Evolutionary conservation across 805 yeast genomes (phyloP), one percentile per base, ranked within the genome.

Genomic region (Suhomyces faveliae): DNA sequence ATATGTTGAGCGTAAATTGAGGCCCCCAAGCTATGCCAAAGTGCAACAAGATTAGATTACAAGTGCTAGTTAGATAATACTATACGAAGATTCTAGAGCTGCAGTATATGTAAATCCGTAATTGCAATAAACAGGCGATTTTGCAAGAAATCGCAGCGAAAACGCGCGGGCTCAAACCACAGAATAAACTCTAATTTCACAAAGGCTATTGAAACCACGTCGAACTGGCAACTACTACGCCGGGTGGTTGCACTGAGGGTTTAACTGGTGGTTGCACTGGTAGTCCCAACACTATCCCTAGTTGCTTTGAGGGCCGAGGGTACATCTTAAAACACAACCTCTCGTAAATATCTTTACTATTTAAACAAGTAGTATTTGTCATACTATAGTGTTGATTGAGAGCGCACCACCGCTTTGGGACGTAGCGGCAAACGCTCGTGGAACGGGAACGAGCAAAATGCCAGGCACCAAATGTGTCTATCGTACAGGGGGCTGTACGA

Each of bases 11-110:
- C 78, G 96, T 53, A 82, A 74, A 51, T 66, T 94, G 48, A 81
- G 90, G 56, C 98, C 99, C 3, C 99, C 99, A 25, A 89, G 89
- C 61, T 94, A 94, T 65, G 97, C 97, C 7, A 94, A 94, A 66
- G 98, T 94, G 37, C 98, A 91, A 64, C 94, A 87, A 51, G 84
- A 79, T 47, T 83, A 53, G 45, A 22, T 8, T 13, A 5, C 11
- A 2, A 15, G 24, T 9, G 12, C 17, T 9, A 21, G 15, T 37
- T 10, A 20, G 25, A 7, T 15, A 9, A 20, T 12, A 21, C 7
- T 1, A 27, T n/a, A n/a, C 12, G 30, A 27, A n/a, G 7, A n/a
- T n/a, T 11, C 4, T 8, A 5, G 30, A n/a, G 15, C 30, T 27
- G n/a, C 30, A 27, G 15, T 27, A 27, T 13, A 27, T 15, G 30